These are phyloP conservation scores for Penicillium arizonense DNA, from an alignment of 495 filamentous ascomycete genomes.

Conservation along the genomic window DNA sequence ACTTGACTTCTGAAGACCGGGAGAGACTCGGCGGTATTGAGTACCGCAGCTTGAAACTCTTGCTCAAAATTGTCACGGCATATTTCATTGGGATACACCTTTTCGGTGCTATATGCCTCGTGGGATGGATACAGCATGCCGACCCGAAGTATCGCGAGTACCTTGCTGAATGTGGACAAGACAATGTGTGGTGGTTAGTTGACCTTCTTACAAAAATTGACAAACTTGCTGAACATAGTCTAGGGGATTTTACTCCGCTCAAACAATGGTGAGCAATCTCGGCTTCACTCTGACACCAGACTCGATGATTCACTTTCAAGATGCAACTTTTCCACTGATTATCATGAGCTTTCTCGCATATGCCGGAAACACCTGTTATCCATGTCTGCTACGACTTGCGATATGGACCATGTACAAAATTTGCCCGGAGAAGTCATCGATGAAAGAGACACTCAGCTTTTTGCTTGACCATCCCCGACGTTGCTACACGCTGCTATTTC, in stretches of 20 bases:
- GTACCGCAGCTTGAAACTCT: constrained; percentile 57
- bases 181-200: constrained; percentile 67
- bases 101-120: constrained; percentile 59
- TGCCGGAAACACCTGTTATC: constrained; percentile 80
- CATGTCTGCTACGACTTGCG: constrained; percentile 72
- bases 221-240: neutral
- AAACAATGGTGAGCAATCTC: constrained; percentile 42
- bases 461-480: constrained; percentile 60
- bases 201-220: neutral
- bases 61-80: constrained; percentile 52
- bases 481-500: constrained; percentile 64
- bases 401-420: constrained; percentile 66
- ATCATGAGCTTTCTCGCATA: constrained; percentile 74
- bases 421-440: constrained; percentile 38
- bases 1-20: constrained; percentile 57
- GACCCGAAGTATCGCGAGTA: constrained; percentile 51
- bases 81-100: constrained; percentile 69
- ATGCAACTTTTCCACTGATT: constrained; percentile 62
- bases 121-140: constrained; percentile 67
- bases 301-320: constrained; percentile 78
- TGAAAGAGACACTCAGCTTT: constrained; percentile 44
- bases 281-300: constrained; percentile 78
- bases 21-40: constrained; percentile 63
- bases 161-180: constrained; percentile 54
- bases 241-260: constrained; percentile 35